Evolutionary conservation across 2,329 filamentous ascomycete species (phyloP), one percentile per base, ranked within the genome.

Genomic region (Clarireedia sp.): DNA sequence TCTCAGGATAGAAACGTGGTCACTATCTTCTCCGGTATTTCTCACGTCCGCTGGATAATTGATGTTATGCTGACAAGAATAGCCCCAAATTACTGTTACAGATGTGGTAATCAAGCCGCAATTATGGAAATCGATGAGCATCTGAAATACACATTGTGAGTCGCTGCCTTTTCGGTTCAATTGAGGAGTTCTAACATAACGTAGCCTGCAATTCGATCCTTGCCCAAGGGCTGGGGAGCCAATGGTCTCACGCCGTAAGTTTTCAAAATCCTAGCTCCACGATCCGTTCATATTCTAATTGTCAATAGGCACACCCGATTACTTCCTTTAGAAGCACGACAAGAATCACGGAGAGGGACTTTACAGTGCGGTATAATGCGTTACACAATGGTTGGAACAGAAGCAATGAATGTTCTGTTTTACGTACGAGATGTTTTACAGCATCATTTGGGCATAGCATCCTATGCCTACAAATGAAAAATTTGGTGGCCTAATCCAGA

Each of bases 61-160:
- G n/a, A 26, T 29, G 21, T 48, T 17, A 47, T 37, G 51, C 68
- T 73, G 62, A 73, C 61, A 23, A 52, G 60, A 44, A 24, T 68
- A 84, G 88, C 88, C 53, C 88, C 88, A 61, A 92, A 92, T 73
- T 99, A 99, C 79, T 99, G 92, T 78, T 97, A 99, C 80, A 84
- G 94, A 72, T 99, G 94, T 70, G 94, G 94, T 70, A 99, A 99
- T 75, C 94, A 97, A 75, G 94, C 94, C 56, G 94, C 94, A n/a
- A 97, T 99, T 72, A 99, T 99, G 94, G 94, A 97, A 75, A 99
- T 99, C 73, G 94, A 97, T 64, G 94, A 99, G 76, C 91, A 97
- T 73, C 77, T 99, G 70, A 97, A 99, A 79, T 99, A 97, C 75
- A 97, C 94, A 69, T 97, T 99, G 92, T 96, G 81, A 74, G 90